phyloP scores from a whole-genome alignment of 2,329 filamentous ascomycete genomes.

The Talaromyces pinophilus region DNA sequence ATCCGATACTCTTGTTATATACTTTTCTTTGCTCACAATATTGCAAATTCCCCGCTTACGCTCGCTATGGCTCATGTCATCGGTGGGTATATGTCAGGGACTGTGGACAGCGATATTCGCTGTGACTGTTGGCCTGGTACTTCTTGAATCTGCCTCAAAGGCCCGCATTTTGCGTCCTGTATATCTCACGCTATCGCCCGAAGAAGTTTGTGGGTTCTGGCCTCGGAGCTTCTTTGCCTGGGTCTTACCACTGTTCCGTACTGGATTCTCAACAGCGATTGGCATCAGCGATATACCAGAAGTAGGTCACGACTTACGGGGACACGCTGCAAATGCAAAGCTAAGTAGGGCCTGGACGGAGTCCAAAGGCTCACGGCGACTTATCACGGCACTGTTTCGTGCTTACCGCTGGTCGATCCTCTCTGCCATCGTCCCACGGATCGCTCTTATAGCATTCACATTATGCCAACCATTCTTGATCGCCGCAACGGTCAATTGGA shows the following conservation, averaged over 20 bases:
- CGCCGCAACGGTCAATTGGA: slow-evolving; percentile 31
- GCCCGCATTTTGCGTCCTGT: slow-evolving; percentile 37
- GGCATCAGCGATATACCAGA: slow-evolving; percentile 43
- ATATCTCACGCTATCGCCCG: slow-evolving; percentile 25
- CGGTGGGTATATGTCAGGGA: slow-evolving; percentile 14
- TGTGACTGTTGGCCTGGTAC: slow-evolving; percentile 42
- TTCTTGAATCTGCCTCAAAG: slow-evolving; percentile 47
- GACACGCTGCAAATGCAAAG: slow-evolving; percentile 3
- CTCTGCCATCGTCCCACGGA: slow-evolving; percentile 27
- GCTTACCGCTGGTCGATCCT: slow-evolving; percentile 14
- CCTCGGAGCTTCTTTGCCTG: slow-evolving; percentile 51
- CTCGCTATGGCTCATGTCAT: slow-evolving; percentile 37
- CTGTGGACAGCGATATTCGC: slow-evolving; percentile 36
- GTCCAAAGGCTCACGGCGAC: neutral
- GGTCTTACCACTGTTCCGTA: slow-evolving; percentile 50
- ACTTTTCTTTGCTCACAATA: slow-evolving; percentile 43
- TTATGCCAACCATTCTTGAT: slow-evolving; percentile 43
- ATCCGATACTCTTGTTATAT: slow-evolving; percentile 36
- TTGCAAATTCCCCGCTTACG: slow-evolving; percentile 45
- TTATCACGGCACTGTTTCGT: slow-evolving; percentile 3
- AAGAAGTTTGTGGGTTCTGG: slow-evolving; percentile 51
- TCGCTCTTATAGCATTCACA: slow-evolving; percentile 38
- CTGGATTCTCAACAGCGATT: slow-evolving; percentile 46
- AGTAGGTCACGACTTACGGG: slow-evolving; percentile 12
- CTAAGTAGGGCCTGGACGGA: neutral